Conservation (phyloP, 2,329 filamentous ascomycete genomes). For the Huntiella bhutanensis region DNA sequence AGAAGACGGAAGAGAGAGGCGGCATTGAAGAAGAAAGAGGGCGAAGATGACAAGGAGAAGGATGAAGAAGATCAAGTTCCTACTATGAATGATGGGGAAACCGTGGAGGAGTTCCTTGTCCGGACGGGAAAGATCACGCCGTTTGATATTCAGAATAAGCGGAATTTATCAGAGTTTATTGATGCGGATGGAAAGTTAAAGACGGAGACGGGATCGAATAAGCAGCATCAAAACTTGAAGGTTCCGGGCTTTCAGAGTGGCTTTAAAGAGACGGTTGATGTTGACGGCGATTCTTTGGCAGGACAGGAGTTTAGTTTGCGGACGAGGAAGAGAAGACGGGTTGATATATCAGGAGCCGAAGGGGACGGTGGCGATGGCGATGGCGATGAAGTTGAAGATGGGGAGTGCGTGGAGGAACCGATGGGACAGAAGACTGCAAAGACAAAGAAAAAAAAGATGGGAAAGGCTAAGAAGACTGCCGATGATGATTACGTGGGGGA, state of each 20-base stretch:
- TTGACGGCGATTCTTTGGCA: background rate
- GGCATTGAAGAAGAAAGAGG: slow-evolving; percentile 35
- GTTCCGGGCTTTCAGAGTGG: slow-evolving; percentile 48
- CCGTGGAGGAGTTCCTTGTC: slow-evolving; percentile 72
- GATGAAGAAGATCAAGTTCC: slow-evolving; percentile 2
- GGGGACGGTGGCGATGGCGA: slow-evolving; percentile 25
- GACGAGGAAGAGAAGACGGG: slow-evolving; percentile 5
- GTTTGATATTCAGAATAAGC: slow-evolving; percentile 52
- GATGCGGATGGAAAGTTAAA: slow-evolving; percentile 28
- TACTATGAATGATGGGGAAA: slow-evolving; percentile 38
- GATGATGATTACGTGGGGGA: slow-evolving; percentile 4
- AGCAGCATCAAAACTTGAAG: slow-evolving; percentile 55
- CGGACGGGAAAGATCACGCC: slow-evolving; percentile 95
- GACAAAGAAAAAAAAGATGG: background rate
- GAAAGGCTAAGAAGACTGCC: background rate
- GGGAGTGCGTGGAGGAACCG: slow-evolving; percentile 17
- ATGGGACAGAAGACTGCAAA: slow-evolving; percentile 15
- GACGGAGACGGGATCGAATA: slow-evolving; percentile 12
- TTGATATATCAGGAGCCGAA: background rate
- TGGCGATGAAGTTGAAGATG: slow-evolving; percentile 22
- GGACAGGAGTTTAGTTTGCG: slow-evolving; percentile 7
- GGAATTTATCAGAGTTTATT: slow-evolving; percentile 43
- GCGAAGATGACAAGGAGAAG: background rate
- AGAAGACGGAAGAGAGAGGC: slow-evolving; percentile 28
- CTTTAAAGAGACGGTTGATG: slow-evolving; percentile 12